Evolutionary conservation across 176 grass and related monocot genomes (phyloP), one percentile per base, ranked within the genome.

Genomic region (Oryza glaberrima): DNA sequence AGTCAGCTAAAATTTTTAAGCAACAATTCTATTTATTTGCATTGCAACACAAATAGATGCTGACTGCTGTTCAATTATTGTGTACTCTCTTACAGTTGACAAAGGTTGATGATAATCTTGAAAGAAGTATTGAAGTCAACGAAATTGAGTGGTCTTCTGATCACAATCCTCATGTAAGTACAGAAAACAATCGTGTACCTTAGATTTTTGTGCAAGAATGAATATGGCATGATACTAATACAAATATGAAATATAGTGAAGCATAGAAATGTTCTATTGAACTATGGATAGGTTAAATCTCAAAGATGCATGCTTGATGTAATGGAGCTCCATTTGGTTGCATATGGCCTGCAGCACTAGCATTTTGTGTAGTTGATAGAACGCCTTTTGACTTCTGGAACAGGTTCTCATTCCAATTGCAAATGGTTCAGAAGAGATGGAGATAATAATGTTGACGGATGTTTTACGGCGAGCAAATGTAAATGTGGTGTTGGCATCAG

Each of bases 391-490:
- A 80, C 66, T 86, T 73, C 15, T 77, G n/a, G 77, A 86, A 65
- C 85, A 98, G 96, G 91, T 98, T 86, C 91, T 98, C 64, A 80
- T 98, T 79, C 96, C 96, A 52, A 85, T 98, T 77, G 93, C 96
- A 82, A 89, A 98, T 90, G 96, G 91, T 14, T 98, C 85, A 45
- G 96, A 98, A 87, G 96, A 95, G 61, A 94, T 98, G 87, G 96
- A 93, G 79, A 87, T 94, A 25, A 82, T 94, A 71, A 94, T 92
- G 63, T 70, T 98, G 80, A 83, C 84, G 14, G 89, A 95, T 88
- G 85, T 98, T 74, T 92, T 95, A 81, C 90, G 96, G 80, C 86
- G 96, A 23, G 93, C 96, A 74, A 94, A 93, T 51, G 79, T 95
- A 81, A 78, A 95, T 90, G 96, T 94, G 47, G 86, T 95, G 76